Base-by-base conservation (phyloP, 768 basidiomycete genomes). In the Leccinum subtestaceum region DNA sequence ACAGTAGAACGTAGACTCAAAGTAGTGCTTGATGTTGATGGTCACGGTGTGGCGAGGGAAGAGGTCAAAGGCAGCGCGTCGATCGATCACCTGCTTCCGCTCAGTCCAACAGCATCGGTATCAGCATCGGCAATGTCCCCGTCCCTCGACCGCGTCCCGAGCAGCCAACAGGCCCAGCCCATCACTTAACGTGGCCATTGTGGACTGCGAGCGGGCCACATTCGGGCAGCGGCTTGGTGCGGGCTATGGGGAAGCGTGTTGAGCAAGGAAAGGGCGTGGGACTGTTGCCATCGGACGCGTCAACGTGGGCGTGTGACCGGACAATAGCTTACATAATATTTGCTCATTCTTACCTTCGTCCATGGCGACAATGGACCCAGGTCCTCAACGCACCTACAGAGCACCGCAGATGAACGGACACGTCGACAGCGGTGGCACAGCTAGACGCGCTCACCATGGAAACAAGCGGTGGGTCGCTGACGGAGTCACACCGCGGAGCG, bases 381-480 rank as follows among this genome's bases (percentile, higher is more conserved):
- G 57, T 23, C 36, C 47, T 15, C 74, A 62, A 36, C 63, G 62
- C 45, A 53, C 31, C 19, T 58, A 68, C 52, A 66, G 73, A 59
- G 60, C 56, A 34, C 6, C 45, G 3, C 71, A 65, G 52, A 49
- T 58, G 10, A 72, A 65, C 2, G 70, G 67, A 13, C 64, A 64
- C 4, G 9, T 59, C 45, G 72, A 73, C 8, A 60, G 51, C 17
- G 59, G 56, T 34, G 60, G 55, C 32, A 15, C 48, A 38, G 64
- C 67, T 12, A 68, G 75, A 32, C 69, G 74, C 38, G 56, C 67
- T n/a, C 72, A 71, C 40, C 77, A 76, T 5, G 75, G 80, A 55
- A 88, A 88, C 75, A 86, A 79, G 61, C 83, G 84, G 58, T 88
- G 87, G 87, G 75, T 81, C 10, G 78, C 84, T 7, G 74, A 74